Base-by-base conservation (phyloP, 331 rosid genomes). In the Malus hybrid region DNA sequence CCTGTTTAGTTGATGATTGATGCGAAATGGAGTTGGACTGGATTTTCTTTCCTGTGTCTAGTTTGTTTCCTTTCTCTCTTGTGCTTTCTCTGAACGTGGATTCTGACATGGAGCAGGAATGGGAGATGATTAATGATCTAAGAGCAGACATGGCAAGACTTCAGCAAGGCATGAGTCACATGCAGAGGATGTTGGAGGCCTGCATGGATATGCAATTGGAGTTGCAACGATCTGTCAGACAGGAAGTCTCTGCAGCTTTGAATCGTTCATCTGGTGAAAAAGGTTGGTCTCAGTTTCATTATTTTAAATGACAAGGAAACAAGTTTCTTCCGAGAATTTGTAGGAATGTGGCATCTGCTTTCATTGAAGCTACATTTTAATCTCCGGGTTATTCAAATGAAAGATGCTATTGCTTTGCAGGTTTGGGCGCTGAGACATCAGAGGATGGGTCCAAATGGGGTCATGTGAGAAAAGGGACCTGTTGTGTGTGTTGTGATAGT, bases 131-230 rank as follows among this genome's bases (percentile, higher is more conserved):
- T 79, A 92, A 95, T 77, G 99, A 95, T 83, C 86, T 95, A 73
- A 85, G 97, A 83, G 85, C 97, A 44, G 99, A 95, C 78, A 95
- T 95, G 98, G 87, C 96, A 50, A 88, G 97, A 84, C 99, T 95
- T 85, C 99, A 95, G 83, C 99, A 95, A 83, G 98, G 99, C 79
- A 95, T 95, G 99, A 92, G 89, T 80, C 97, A 95, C 86, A 92
- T 95, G 99, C 99, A 95, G 90, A 90, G 97, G 82, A 89, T 90
- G 97, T 79, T 95, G 91, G 99, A 95, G 85, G 97, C 99, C 39
- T 95, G 99, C 93, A 95, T 95, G 99, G 99, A 95, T 77, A 95
- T 95, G 99, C 99, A 95, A 77, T 89, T 95, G 81, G 99, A 95
- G 87, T 84, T 95, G 89, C 99, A 95, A 78, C 97, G 99, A 33